Percentiles rank a stretch among this genome's conserved stretches.
Conservation (phyloP, 345 rosid species). For the Camelina laxa region DNA sequence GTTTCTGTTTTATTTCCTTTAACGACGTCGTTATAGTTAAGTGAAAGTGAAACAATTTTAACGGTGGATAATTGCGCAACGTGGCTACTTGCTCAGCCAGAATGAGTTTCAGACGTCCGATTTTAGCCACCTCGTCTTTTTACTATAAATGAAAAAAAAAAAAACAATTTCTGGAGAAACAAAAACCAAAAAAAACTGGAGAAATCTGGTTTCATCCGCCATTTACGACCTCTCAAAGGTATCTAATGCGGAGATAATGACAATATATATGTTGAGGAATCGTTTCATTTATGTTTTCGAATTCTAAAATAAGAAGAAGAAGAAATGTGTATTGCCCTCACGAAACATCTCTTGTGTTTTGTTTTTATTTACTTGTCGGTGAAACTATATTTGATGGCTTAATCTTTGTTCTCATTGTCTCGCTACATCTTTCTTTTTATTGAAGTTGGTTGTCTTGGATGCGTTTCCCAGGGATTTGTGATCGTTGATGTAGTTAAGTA, state of each 20-base stretch:
- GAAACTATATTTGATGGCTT: neutral
- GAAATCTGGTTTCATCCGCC: slow-evolving; percentile 38
- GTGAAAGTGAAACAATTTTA: neutral
- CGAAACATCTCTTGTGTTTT: neutral
- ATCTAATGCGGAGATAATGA: neutral
- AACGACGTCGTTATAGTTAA: neutral
- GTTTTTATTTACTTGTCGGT: neutral
- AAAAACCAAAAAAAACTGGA: neutral
- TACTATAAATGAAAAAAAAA: too few species aligned
- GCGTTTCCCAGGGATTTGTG: neutral
- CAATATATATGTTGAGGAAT: neutral
- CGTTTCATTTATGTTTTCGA: too few species aligned
- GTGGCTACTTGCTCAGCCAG: slow-evolving; percentile 35
- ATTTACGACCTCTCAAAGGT: slow-evolving; percentile 42
- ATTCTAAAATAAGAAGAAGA: too few species aligned
- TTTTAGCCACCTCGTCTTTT: slow-evolving; percentile 20
- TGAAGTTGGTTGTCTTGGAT: neutral
- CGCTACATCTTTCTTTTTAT: neutral
- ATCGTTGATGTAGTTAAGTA: neutral
- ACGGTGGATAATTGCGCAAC: slow-evolving; percentile 39
- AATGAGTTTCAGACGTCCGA: slow-evolving; percentile 41
- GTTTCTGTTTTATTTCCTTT: neutral
- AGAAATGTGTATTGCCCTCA: too few species aligned
- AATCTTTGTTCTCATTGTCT: neutral
- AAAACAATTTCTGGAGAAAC: neutral